Evolutionary conservation across 2,329 filamentous ascomycete genomes (phyloP), one percentile per base, ranked within the genome.

Genomic region (Pseudogymnoascus sp.): DNA sequence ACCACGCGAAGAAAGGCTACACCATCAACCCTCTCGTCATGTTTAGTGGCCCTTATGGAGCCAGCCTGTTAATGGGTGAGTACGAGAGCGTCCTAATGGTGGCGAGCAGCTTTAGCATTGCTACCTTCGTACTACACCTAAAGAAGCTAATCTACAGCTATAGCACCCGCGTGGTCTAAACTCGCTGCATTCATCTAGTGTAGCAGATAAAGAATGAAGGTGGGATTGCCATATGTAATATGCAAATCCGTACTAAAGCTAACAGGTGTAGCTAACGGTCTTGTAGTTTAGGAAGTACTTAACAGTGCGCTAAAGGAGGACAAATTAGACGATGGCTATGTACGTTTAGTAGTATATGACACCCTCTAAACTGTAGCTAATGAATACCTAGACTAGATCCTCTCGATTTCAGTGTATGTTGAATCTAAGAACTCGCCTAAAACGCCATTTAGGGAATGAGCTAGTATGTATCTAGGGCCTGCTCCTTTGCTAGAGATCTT

Each of bases 81-180:
- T 77, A 72, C 67, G 64, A 74, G 48, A 67, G 68, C 63, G 67
- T 77, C 16, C 66, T 77, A 3, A 74, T 78, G 65, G 65, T 76
- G 25, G 67, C 72, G 6, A 77, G 68, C 39, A 69, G 71, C n/a
- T 76, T 76, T 41, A 69, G 74, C 2, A 76, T 77, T 34, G 67
- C 69, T n/a, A 69, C 71, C 37, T 66, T 74, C 43, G 65, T 77
- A 57, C 73, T 67, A 7, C 76, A 75, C 67, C 70, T 77, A 6
- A 75, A 74, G 60, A 67, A 75, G 64, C 68, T 77, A 13, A 72
- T 78, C 45, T 66, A 76, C 60, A 67, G 71, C 19, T 75, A 75
- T 63, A 74, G 75, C 48, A 72, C 71, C 21, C 70, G 66, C 51
- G 70, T 68, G 34, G 66, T 68, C 51, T 65, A 67, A 28, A 69